These are phyloP conservation scores for Amaranthus hypochondriacus DNA, from an alignment of 148 eudicot species.

Conservation along the genomic window DNA sequence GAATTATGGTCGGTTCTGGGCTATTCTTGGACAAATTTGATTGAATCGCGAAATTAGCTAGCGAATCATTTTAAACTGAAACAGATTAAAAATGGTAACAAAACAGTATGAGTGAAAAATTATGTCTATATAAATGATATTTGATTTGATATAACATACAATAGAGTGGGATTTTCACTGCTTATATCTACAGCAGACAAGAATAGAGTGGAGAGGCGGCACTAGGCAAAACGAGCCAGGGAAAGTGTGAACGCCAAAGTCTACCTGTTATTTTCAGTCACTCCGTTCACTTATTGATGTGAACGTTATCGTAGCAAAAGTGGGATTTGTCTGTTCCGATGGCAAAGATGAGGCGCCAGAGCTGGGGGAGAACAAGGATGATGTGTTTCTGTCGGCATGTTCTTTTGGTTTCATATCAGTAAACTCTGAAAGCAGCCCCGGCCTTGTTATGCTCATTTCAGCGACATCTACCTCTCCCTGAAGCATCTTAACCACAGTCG, in stretches of 20 bases:
- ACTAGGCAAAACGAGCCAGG: no score
- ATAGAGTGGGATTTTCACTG: neutral
- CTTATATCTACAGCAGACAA: neutral
- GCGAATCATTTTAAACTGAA: neutral
- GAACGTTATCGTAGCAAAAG: constrained; percentile 47
- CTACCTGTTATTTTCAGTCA: constrained; percentile 22
- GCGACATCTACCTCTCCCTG: constrained; percentile 45
- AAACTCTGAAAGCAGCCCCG: constrained; percentile 41
- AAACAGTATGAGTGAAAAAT: neutral
- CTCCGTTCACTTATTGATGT: constrained; percentile 48
- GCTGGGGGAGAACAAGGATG: constrained; percentile 25
- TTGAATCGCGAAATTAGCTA: no score
- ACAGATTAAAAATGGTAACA: neutral
- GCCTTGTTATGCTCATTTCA: constrained; percentile 32
- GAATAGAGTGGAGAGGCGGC: neutral
- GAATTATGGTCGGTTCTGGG: neutral
- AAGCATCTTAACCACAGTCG: constrained; percentile 56
- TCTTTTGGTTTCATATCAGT: neutral
- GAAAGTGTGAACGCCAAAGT: neutral
- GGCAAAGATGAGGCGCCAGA: constrained; percentile 19
- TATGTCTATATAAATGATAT: neutral
- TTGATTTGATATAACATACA: neutral
- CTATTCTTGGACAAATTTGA: neutral
- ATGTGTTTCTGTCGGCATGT: constrained; percentile 9
- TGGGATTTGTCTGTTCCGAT: constrained; percentile 10